Conservation (phyloP, 1,139 yeast species). For the Hanseniaspora uvarum region DNA sequence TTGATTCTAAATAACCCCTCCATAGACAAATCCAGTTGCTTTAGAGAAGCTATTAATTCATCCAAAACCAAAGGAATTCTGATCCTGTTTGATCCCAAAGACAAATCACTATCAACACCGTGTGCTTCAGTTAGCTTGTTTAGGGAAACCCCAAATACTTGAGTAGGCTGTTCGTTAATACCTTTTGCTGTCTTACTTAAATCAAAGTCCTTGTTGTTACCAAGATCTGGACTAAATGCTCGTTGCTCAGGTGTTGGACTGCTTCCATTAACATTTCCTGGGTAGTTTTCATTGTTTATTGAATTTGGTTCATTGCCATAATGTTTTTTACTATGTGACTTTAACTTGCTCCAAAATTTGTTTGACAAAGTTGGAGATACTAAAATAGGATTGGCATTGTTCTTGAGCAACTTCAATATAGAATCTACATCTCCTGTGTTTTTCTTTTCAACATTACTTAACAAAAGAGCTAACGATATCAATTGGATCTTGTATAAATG, state of each 20-base stretch:
- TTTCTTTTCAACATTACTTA: background rate
- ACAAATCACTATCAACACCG: constrained; percentile 79
- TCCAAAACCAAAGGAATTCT: constrained; percentile 80
- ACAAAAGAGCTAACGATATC: constrained; percentile 41
- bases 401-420: constrained; percentile 18
- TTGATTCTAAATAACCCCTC: constrained; percentile 95
- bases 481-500: constrained; percentile 47
- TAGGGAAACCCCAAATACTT: constrained; percentile 74
- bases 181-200: background rate
- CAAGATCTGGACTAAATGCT: background rate
- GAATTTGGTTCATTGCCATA: constrained; percentile 16
- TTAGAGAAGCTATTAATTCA: constrained; percentile 71
- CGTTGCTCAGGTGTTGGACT: background rate
- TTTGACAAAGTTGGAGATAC: constrained; percentile 21
- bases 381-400: constrained; percentile 21
- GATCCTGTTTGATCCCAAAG: constrained; percentile 73
- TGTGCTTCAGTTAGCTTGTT: constrained; percentile 59
- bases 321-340: constrained; percentile 32
- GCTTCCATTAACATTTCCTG: background rate
- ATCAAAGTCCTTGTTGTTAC: background rate
- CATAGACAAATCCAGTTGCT: constrained; percentile 89
- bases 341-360: constrained; percentile 67
- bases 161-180: constrained; percentile 18
- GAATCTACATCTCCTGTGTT: constrained; percentile 20
- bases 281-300: background rate